Evolutionary conservation across 208 protist species (phyloP).

Genomic region (Naegleria fowleri): DNA sequence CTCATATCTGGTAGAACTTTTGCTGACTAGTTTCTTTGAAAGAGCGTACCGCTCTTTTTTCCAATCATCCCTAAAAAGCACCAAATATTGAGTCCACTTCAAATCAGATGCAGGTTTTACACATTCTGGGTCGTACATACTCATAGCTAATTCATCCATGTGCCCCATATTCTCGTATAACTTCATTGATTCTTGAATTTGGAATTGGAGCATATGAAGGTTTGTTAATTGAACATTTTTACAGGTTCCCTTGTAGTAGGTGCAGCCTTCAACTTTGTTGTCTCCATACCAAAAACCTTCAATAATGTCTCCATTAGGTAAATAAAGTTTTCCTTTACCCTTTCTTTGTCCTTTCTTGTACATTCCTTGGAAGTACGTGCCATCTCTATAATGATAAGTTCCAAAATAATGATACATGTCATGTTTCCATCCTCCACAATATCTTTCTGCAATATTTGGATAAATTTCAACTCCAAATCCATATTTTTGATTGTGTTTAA

Average conservation of each 20-base stretch:
- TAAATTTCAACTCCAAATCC: not conserved
- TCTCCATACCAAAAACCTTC: not conserved
- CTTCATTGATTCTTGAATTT: not conserved
- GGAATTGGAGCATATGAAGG: not conserved
- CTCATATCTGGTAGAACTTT: not conserved
- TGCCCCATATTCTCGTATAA: not conserved
- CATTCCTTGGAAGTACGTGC: not conserved
- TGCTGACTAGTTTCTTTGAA: not conserved
- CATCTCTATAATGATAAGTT: not conserved
- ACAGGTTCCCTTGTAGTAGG: not conserved
- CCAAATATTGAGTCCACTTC: not conserved
- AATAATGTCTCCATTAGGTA: not conserved
- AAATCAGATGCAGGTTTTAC: not conserved
- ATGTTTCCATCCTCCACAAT: conserved; percentile 23
- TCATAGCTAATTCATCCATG: not conserved
- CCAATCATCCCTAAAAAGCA: not conserved
- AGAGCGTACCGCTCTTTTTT: not conserved
- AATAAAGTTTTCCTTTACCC: not conserved
- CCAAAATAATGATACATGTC: not conserved
- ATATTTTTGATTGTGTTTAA: not conserved
- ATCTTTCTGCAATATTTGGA: not conserved
- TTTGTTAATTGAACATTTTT: not conserved
- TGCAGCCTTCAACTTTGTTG: not conserved
- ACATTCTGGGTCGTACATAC: not conserved
- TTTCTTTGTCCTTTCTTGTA: not conserved